phyloP scores from a whole-genome alignment of 2,329 filamentous ascomycete species.

The Neurospora crassa region DNA sequence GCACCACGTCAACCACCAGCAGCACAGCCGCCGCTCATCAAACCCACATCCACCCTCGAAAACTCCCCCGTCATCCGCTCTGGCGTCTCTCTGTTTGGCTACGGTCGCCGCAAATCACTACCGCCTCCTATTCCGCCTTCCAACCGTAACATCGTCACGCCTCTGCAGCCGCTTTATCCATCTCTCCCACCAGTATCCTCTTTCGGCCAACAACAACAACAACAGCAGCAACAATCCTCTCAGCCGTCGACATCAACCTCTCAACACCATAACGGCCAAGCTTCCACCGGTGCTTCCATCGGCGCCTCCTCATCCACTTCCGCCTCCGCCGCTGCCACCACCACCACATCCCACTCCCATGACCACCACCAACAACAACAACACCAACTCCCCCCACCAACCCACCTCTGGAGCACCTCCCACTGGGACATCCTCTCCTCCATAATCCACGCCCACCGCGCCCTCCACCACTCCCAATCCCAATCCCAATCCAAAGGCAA shows the following conservation, averaged over 20 bases:
- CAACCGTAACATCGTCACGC: background rate
- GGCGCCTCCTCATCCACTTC: conserved; percentile 11
- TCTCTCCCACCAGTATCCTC: background rate
- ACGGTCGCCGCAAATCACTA: background rate
- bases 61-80: background rate
- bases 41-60: background rate
- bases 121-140: background rate
- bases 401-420: conserved; percentile 16
- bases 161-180: background rate
- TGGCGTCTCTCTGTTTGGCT: background rate
- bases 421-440: conserved; percentile 45
- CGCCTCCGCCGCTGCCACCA: background rate
- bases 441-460: conserved; percentile 27
- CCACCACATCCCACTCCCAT: background rate
- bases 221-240: background rate
- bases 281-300: background rate
- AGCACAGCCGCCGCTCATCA: background rate
- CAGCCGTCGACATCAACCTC: background rate
- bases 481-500: background rate
- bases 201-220: background rate
- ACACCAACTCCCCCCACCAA: conserved; percentile 1
- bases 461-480: background rate
- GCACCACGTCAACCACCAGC: background rate
- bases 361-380: background rate
- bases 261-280: background rate